Conservation (phyloP, 495 filamentous ascomycete species). For the Aspergillus diversus region DNA sequence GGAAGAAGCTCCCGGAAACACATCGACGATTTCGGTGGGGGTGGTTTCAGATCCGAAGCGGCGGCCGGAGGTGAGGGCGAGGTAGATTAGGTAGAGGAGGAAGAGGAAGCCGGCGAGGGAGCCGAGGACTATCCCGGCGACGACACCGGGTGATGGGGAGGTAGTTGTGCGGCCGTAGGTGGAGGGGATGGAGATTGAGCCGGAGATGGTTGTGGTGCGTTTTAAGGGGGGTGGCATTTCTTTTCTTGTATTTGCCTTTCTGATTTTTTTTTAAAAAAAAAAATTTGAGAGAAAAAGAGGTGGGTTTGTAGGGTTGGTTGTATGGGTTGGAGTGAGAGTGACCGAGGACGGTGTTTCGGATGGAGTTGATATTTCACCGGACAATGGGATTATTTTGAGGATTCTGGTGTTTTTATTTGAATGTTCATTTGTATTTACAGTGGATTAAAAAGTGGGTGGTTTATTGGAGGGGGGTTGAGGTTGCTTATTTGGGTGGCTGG, state of each 20-base stretch:
- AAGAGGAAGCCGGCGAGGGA: constrained; percentile 82
- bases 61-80: constrained; percentile 57
- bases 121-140: constrained; percentile 86
- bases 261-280: constrained; percentile 5
- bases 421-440: neutral
- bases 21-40: constrained; percentile 22
- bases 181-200: constrained; percentile 62
- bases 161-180: constrained; percentile 65
- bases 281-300: too few relatives aligned
- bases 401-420: neutral
- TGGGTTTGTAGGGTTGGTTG: neutral
- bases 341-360: constrained; percentile 1
- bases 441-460: neutral
- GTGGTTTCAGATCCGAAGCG: constrained; percentile 29
- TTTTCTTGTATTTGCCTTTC: neutral
- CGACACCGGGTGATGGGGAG: constrained; percentile 67
- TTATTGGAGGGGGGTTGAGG: neutral
- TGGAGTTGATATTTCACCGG: neutral
- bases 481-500: constrained; percentile 21
- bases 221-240: neutral
- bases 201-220: constrained; percentile 8
- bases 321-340: neutral
- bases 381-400: neutral
- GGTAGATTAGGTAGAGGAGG: constrained; percentile 74
- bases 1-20: constrained; percentile 4